phyloP scores from a whole-genome alignment of 2,329 filamentous ascomycete genomes.

The Rhinocladiella similis region DNA sequence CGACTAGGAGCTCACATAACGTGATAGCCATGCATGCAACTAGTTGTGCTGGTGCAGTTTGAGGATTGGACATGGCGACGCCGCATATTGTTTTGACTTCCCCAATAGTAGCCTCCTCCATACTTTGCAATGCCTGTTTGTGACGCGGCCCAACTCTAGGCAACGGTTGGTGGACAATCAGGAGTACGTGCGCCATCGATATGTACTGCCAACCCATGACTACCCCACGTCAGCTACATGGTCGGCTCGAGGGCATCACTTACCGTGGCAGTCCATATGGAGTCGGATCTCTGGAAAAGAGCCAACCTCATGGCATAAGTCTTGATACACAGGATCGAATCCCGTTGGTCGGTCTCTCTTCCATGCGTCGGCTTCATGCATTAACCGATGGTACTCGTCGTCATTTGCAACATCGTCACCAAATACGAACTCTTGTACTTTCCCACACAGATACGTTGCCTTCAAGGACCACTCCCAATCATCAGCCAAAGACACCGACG shows the following conservation, averaged over 20 bases:
- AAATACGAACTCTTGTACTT: slow-evolving; percentile 8
- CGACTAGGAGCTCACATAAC: slow-evolving; percentile 2
- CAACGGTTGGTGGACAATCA: slow-evolving; percentile 7
- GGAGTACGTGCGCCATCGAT: slow-evolving; percentile 5
- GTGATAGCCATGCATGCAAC: slow-evolving; percentile 8
- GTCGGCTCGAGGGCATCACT: neutral
- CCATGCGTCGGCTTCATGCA: slow-evolving; percentile 1
- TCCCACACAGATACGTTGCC: slow-evolving; percentile 9
- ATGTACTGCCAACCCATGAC: slow-evolving; percentile 17
- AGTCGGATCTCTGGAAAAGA: slow-evolving; percentile 5
- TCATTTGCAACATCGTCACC: neutral
- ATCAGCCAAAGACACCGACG: neutral
- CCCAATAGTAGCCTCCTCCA: neutral
- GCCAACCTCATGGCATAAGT: neutral
- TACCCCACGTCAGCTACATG: neutral
- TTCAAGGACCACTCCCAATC: slow-evolving; percentile 7
- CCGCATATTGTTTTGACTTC: slow-evolving; percentile 8
- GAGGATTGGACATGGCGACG: slow-evolving; percentile 3
- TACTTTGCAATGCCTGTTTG: neutral
- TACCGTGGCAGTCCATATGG: slow-evolving; percentile 8
- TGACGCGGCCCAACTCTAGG: slow-evolving; percentile 4
- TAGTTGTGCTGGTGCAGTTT: slow-evolving; percentile 4
- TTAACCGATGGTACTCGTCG: neutral
- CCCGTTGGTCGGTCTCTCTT: neutral
- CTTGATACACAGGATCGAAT: slow-evolving; percentile 5